Percentiles rank a stretch among this genome's conserved stretches.
Evolutionary conservation across 2,329 filamentous ascomycete genomes (phyloP).

Genomic region (Pleurostoma richardsiae): DNA sequence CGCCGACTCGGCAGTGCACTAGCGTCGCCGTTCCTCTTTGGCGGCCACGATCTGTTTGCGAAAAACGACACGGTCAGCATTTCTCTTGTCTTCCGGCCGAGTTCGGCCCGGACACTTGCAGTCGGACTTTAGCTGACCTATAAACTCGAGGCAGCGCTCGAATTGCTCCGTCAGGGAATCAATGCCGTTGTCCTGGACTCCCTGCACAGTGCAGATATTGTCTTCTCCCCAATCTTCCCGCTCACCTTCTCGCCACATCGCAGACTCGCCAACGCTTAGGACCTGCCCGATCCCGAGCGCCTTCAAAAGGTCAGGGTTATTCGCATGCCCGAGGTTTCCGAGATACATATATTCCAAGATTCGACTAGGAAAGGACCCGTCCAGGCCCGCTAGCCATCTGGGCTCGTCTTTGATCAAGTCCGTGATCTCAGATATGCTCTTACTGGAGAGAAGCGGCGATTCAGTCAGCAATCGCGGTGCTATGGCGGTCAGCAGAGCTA

Average conservation of each 20-base stretch:
- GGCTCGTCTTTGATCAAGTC: slow-evolving; percentile 57
- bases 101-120: background rate
- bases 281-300: slow-evolving; percentile 82
- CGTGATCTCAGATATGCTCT: slow-evolving; percentile 47
- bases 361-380: slow-evolving; percentile 86
- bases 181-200: slow-evolving; percentile 94
- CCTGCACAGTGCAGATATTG: slow-evolving; percentile 75
- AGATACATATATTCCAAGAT: slow-evolving; percentile 94
- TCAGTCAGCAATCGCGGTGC: slow-evolving; percentile 69
- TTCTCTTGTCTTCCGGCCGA: background rate
- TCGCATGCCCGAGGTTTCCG: slow-evolving; percentile 88
- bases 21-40: slow-evolving; percentile 75
- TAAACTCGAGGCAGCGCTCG: slow-evolving; percentile 80
- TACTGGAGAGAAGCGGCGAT: slow-evolving; percentile 52
- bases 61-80: background rate
- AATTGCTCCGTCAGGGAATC: slow-evolving; percentile 87
- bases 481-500: slow-evolving; percentile 72
- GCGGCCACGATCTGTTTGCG: slow-evolving; percentile 66
- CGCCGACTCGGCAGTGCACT: slow-evolving; percentile 93
- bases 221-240: slow-evolving; percentile 68
- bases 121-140: slow-evolving; percentile 60
- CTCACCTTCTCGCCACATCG: slow-evolving; percentile 72
- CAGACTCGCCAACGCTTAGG: slow-evolving; percentile 84
- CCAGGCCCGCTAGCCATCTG: slow-evolving; percentile 74
- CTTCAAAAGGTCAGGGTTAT: slow-evolving; percentile 79